Evolutionary conservation across 2,329 filamentous ascomycete species (phyloP).

Genomic region (Botrytis aclada): DNA sequence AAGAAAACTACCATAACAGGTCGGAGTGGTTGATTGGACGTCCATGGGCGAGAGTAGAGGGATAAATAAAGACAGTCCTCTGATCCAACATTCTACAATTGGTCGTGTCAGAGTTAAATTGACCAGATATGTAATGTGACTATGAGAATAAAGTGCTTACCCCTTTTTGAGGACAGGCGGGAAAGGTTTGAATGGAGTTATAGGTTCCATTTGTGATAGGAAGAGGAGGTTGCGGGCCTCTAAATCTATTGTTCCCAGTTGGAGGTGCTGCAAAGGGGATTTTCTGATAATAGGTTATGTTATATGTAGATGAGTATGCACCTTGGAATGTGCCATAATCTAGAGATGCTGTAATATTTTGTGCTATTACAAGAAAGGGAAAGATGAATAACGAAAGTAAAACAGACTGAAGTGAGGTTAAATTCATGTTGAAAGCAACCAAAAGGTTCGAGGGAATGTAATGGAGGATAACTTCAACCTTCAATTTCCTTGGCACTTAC

Average conservation of each 20-base stretch:
- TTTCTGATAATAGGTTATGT: constrained; percentile 57
- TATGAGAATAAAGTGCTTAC: constrained; percentile 34
- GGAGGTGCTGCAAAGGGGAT: constrained; percentile 61
- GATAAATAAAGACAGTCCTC: constrained; percentile 63
- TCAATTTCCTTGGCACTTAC: constrained; percentile 4
- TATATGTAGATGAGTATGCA: constrained; percentile 49
- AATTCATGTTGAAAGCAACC: not conserved
- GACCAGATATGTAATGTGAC: too few relatives aligned
- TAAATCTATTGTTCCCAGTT: constrained; percentile 55
- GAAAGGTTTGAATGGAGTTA: constrained; percentile 52
- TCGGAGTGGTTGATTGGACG: constrained; percentile 42
- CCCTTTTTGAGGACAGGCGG: constrained; percentile 57
- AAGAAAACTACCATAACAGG: constrained; percentile 61
- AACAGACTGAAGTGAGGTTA: not conserved
- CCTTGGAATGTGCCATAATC: constrained; percentile 54
- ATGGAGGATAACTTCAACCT: constrained; percentile 5
- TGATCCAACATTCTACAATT: constrained; percentile 45
- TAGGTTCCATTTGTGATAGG: constrained; percentile 49
- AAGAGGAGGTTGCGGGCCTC: constrained; percentile 55
- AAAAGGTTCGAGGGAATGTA: not conserved
- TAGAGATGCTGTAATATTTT: constrained; percentile 42
- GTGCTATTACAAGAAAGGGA: constrained; percentile 15
- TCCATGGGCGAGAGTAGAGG: constrained; percentile 58
- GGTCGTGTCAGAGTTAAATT: not conserved
- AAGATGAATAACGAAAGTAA: constrained; percentile 3